Base-by-base conservation (phyloP, 2,329 filamentous ascomycete genomes). In the Tolypocladium tundrense region DNA sequence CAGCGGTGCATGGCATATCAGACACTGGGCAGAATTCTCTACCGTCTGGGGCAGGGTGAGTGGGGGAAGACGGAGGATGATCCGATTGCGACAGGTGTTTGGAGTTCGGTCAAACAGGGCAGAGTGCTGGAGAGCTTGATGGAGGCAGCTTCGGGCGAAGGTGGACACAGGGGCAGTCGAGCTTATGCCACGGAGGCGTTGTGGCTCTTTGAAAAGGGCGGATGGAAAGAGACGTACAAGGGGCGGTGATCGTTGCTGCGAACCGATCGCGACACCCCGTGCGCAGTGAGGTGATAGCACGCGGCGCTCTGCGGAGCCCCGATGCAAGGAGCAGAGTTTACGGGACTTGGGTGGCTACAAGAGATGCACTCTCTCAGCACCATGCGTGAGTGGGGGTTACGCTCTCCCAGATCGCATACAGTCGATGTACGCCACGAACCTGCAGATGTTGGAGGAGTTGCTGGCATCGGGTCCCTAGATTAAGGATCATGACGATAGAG, bases 1-100 rank as follows among this genome's bases (percentile, higher is more conserved):
- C 94, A 99, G 75, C 78, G 93, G 13, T 97, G 94, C 67, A 82
- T 97, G 61, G 91, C 94, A 0, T 97, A 91, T 72, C 93, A 96
- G 73, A 93, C 92, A 0, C 77, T 97, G 1, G 94, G 94, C 0
- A 81, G 94, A 24, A 82, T 97, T 7, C 72, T 97, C 19, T 97
- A 89, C 69, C 79, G 92, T 10, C 77, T 99, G 0, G 93, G 94
- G 0, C 82, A 79, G 54, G 91, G 84, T 1, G 81, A 86, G 60
- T 87, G 81, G 77, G 84, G 90, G 1, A 84, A 85, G 59, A 73
- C 70, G 7, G 72, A 72, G 41, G 75, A 86, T 59, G 78, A 82
- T 45, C 79, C 80, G 27, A 75, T 92, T 58, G 87, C 88, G 16
- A 84, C 87, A 69, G 92, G 91, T 0, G 72, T 97, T n/a, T 97